Evolutionary conservation across 495 filamentous ascomycete genomes (phyloP), one percentile per base, ranked within the genome.

Genomic region (Penicillium cosmopolitanum): DNA sequence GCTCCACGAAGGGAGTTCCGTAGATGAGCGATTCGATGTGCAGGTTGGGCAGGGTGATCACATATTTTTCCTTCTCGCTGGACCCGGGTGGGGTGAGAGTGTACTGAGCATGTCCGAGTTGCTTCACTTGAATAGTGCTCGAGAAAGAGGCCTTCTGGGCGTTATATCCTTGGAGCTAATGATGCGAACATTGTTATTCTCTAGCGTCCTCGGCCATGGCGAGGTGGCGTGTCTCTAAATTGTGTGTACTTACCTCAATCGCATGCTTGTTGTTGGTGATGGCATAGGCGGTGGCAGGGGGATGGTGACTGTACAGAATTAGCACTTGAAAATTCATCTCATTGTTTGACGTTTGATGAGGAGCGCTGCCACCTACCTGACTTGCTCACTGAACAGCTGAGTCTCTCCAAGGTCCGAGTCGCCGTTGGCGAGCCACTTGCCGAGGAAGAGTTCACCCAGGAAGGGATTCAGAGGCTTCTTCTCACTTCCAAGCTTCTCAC

Each of bases 401-500:
- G 89, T 92, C 33, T 83, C 87, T 11, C 93, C 92, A 68, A 84
- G 67, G 62, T 85, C 62, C 18, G 82, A 82, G 60, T 85, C 84
- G 54, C 92, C 87, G 60, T 57, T 50, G 23, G 23, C 23, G 23
- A 23, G 23, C 93, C 93, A 97, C 69, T 84, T 88, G 2, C 93
- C 93, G 4, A 97, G 71, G 68, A 96, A 98, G 33, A 97, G 76
- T 74, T 98, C 95, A 38, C 95, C 95, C 18, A 95, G 73, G 75
- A 95, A 95, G 1, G 91, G 91, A 75, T 88, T 98, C 76, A 98
- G 78, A 0, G 95, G 95, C 79, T 98, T 98, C 82, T 98, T 98
- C 81, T 97, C 95, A 64, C 92, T 92, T 21, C 91, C 92, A 47
- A 88, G 85, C 74, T 96, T 92, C 76, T 96, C 93, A 69, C 87